Evolutionary conservation across 2,329 filamentous ascomycete genomes (phyloP).

Genomic region (Fusarium sp.): DNA sequence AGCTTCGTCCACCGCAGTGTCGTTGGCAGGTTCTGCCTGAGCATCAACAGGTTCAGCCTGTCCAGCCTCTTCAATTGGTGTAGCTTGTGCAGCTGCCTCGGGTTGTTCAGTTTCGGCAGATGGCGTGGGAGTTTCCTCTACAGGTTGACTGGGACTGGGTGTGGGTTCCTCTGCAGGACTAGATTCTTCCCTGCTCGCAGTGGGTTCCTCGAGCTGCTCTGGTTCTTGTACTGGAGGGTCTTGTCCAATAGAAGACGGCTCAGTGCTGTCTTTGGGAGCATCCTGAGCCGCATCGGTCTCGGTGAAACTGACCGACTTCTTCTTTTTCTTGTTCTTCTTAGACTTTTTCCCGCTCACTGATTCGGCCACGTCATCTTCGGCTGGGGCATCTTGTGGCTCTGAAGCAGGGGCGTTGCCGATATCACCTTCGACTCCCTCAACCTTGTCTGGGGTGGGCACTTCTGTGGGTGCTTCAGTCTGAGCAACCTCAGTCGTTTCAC

Average conservation of each 20-base stretch:
- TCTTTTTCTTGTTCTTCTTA: constrained; percentile 47
- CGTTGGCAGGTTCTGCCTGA: constrained; percentile 8
- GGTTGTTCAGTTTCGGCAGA: constrained; percentile 10
- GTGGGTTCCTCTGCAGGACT: constrained; percentile 26
- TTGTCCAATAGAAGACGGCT: constrained; percentile 10
- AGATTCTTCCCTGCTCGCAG: constrained; percentile 3
- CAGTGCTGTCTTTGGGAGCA: constrained; percentile 12
- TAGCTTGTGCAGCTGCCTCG: background rate
- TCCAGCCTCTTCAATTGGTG: background rate
- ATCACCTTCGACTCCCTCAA: background rate
- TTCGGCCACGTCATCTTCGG: constrained; percentile 30
- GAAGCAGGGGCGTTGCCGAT: background rate
- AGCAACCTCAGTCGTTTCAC: background rate
- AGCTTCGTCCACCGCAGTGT: background rate
- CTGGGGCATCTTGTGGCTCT: constrained; percentile 13
- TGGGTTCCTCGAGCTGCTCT: constrained; percentile 11
- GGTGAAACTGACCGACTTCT: constrained; percentile 35
- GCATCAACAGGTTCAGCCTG: constrained; percentile 12
- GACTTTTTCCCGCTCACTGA: constrained; percentile 38
- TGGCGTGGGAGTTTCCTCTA: background rate
- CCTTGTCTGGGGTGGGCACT: background rate
- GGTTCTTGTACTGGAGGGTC: constrained; percentile 24
- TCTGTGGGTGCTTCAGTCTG: background rate
- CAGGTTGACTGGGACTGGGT: background rate
- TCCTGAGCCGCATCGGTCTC: constrained; percentile 24